These are phyloP conservation scores for Tranzscheliella williamsii DNA, from an alignment of 1,284 basidiomycete genomes.

Conservation along the genomic window DNA sequence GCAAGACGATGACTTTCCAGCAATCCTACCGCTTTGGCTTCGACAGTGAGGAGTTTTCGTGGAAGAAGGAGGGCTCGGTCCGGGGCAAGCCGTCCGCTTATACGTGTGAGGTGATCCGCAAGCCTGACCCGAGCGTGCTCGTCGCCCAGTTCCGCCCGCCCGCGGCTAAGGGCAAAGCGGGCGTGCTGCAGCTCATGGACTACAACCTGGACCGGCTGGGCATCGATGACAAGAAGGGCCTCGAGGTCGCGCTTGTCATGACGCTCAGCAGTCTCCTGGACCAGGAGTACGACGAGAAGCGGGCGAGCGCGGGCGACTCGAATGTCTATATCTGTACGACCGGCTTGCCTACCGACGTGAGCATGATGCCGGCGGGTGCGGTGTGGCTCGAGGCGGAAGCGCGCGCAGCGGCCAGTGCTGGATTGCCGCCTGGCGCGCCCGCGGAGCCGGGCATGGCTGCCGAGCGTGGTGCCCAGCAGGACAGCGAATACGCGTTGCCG, in stretches of 20 bases:
- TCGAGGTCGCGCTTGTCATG: slow-evolving; percentile 77
- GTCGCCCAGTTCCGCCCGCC: slow-evolving; percentile 75
- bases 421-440: not conserved
- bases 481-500: not conserved
- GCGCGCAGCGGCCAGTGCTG: not conserved
- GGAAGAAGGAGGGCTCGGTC: slow-evolving; percentile 59
- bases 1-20: slow-evolving; percentile 72
- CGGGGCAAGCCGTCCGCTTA: slow-evolving; percentile 13
- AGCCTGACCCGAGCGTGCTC: slow-evolving; percentile 80
- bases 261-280: slow-evolving; percentile 77
- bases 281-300: slow-evolving; percentile 65
- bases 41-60: slow-evolving; percentile 67
- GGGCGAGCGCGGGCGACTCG: slow-evolving; percentile 10
- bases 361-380: slow-evolving; percentile 6
- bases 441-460: not conserved
- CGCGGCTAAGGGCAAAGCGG: slow-evolving; percentile 69
- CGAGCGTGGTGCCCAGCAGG: not conserved
- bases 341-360: slow-evolving; percentile 22
- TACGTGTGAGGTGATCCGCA: slow-evolving; percentile 70
- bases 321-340: slow-evolving; percentile 36
- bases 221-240: slow-evolving; percentile 69
- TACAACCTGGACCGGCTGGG: slow-evolving; percentile 82
- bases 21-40: slow-evolving; percentile 74
- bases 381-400: slow-evolving; percentile 23
- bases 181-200: slow-evolving; percentile 77